phyloP scores from a whole-genome alignment of 805 yeast species.

The Saturnispora sanitii region DNA sequence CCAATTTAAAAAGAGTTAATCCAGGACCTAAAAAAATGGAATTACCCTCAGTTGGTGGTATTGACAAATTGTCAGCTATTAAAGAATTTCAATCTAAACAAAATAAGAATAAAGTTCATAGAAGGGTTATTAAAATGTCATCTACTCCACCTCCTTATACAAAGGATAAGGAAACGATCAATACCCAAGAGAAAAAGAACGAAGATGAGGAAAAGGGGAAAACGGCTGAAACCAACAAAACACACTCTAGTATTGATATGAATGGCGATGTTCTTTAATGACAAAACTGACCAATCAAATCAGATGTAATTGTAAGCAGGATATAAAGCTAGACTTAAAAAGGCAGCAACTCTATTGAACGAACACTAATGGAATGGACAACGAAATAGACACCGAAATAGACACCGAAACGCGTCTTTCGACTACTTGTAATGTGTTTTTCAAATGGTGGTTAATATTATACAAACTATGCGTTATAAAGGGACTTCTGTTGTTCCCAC shows the following conservation, averaged over 20 bases:
- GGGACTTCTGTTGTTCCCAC: slow-evolving; percentile 45
- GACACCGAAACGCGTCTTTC: no score
- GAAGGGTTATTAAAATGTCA: slow-evolving; percentile 7
- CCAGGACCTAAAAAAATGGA: slow-evolving; percentile 3
- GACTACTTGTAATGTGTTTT: not conserved
- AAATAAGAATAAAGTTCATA: slow-evolving; percentile 1
- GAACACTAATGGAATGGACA: not conserved
- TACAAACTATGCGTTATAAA: slow-evolving; percentile 12
- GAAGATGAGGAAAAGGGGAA: not conserved
- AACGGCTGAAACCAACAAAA: no score
- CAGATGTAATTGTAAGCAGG: not conserved
- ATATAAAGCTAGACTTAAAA: not conserved
- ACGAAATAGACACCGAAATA: no score
- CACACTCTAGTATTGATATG: no score
- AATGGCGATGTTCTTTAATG: no score
- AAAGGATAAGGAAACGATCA: not conserved
- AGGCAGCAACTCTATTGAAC: not conserved
- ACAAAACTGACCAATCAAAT: not conserved
- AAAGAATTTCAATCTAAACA: slow-evolving; percentile 5
- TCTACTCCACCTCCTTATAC: slow-evolving; percentile 4
- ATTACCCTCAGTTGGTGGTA: not conserved
- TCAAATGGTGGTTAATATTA: not conserved
- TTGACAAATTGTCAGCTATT: slow-evolving; percentile 1
- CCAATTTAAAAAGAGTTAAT: not conserved
- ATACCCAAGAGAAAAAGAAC: no score